Percentiles rank a stretch among this genome's conserved stretches.
Conservation (phyloP, 345 rosid genomes). For the Brassica rapa region DNA sequence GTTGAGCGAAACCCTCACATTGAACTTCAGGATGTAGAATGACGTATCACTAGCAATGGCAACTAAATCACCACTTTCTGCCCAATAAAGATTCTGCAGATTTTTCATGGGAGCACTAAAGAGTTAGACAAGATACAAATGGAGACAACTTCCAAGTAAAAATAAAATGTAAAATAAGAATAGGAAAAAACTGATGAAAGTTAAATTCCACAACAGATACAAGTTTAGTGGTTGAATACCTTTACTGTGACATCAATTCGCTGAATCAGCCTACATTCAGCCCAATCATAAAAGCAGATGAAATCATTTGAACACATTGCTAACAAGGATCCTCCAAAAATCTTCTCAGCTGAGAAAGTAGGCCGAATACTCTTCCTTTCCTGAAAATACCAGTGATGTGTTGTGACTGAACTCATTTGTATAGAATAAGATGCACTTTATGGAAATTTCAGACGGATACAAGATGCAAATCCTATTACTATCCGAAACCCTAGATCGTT, state of each 20-base stretch:
- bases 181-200: background rate
- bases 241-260: constrained; percentile 96
- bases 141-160: constrained; percentile 7
- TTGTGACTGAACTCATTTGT: background rate
- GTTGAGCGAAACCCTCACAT: constrained; percentile 52
- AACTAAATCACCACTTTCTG: constrained; percentile 97
- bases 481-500: background rate
- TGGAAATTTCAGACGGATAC: constrained; percentile 38
- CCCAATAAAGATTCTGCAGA: constrained; percentile 93
- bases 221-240: constrained; percentile 47
- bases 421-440: constrained; percentile 19
- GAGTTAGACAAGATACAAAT: constrained; percentile 25
- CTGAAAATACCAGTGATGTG: constrained; percentile 47
- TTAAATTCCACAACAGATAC: constrained; percentile 15
- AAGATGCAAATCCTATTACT: background rate
- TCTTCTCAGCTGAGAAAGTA: constrained; percentile 89
- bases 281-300: constrained; percentile 99
- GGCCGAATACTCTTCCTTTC: constrained; percentile 91
- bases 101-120: constrained; percentile 17
- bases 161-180: background rate
- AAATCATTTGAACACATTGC: constrained; percentile 98
- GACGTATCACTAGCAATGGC: constrained; percentile 46
- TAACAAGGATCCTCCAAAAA: constrained; percentile 87
- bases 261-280: constrained; percentile 94
- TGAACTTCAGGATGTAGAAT: constrained; percentile 24